Percentiles rank a stretch among this genome's conserved stretches.
Conservation (phyloP, 805 yeast species). For the Sugiyamaella boreocaroliniensis region DNA sequence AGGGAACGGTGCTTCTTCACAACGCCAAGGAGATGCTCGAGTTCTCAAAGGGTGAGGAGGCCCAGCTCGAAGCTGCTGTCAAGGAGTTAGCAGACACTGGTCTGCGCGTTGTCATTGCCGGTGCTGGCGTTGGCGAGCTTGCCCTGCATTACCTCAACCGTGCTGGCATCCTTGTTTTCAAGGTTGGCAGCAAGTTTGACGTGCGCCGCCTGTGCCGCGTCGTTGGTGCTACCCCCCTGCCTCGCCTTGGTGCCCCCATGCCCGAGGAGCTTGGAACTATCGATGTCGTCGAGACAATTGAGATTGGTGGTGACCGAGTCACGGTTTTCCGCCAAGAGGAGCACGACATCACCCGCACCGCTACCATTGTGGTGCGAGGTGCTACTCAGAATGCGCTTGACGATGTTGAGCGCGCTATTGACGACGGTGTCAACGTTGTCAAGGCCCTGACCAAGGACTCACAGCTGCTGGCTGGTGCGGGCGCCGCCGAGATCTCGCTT, state of each 20-base stretch:
- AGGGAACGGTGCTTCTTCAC: conserved; percentile 93
- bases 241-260: conserved; percentile 89
- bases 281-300: conserved; percentile 83
- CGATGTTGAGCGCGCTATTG: conserved; percentile 94
- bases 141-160: conserved; percentile 90
- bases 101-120: conserved; percentile 85
- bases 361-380: conserved; percentile 91
- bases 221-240: conserved; percentile 94
- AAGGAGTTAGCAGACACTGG: conserved; percentile 81
- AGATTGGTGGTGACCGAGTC: conserved; percentile 96
- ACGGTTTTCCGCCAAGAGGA: conserved; percentile 74
- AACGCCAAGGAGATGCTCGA: conserved; percentile 96
- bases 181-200: conserved; percentile 91
- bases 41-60: conserved; percentile 93
- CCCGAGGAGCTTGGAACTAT: conserved; percentile 89
- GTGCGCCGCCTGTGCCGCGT: conserved; percentile 90
- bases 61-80: conserved; percentile 78
- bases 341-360: conserved; percentile 62
- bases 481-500: conserved; percentile 86
- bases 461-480: conserved; percentile 89
- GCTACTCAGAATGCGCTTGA: conserved; percentile 92
- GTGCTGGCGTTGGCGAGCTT: conserved; percentile 85
- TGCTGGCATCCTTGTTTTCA: conserved; percentile 74
- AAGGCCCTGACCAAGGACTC: conserved; percentile 82
- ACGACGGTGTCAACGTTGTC: conserved; percentile 89